Evolutionary conservation across 345 rosid genomes (phyloP).

Genomic region (Geranium brycei): DNA sequence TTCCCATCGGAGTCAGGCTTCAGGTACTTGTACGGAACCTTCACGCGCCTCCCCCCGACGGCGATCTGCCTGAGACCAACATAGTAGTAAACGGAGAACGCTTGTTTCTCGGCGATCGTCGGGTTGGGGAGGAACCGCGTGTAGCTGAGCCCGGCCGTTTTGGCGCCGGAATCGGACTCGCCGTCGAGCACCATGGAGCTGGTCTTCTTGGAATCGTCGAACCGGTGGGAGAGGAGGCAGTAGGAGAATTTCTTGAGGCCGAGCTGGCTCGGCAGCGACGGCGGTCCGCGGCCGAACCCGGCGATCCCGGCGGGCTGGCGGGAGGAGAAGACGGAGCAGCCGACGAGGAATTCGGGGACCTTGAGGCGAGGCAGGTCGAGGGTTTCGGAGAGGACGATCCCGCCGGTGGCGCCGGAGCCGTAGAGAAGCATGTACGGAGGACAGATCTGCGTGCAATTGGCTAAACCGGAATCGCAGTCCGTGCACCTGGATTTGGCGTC

Average conservation of each 20-base stretch:
- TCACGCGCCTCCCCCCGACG: conserved; percentile 44
- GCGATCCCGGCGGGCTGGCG: conserved; percentile 84
- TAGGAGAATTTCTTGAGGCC: conserved; percentile 60
- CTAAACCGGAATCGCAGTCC: conserved; percentile 27
- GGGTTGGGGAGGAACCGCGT: conserved; percentile 56
- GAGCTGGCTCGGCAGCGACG: conserved; percentile 66
- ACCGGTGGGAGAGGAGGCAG: conserved; percentile 56
- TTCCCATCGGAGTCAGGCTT: conserved; percentile 50
- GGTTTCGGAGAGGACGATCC: conserved; percentile 46
- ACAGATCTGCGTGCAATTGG: conserved; percentile 50
- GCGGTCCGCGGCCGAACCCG: conserved; percentile 67
- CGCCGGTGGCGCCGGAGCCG: conserved; percentile 64
- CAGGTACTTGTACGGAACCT: conserved; percentile 45
- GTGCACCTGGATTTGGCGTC: conserved; percentile 27
- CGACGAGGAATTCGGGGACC: conserved; percentile 46
- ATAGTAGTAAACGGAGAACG: conserved; percentile 48
- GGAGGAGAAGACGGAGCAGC: conserved; percentile 64
- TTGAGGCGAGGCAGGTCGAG: conserved; percentile 29
- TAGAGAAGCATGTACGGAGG: conserved; percentile 67
- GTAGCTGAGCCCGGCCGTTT: conserved; percentile 40
- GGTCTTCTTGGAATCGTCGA: conserved; percentile 45
- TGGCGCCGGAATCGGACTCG: conserved; percentile 27
- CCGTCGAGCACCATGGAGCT: conserved; percentile 47
- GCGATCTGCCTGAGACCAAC: conserved; percentile 42
- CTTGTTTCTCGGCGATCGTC: conserved; percentile 9